Evolutionary conservation across 1,284 basidiomycete genomes (phyloP), one percentile per base, ranked within the genome.

Genomic region (Sporisorium scitamineum): DNA sequence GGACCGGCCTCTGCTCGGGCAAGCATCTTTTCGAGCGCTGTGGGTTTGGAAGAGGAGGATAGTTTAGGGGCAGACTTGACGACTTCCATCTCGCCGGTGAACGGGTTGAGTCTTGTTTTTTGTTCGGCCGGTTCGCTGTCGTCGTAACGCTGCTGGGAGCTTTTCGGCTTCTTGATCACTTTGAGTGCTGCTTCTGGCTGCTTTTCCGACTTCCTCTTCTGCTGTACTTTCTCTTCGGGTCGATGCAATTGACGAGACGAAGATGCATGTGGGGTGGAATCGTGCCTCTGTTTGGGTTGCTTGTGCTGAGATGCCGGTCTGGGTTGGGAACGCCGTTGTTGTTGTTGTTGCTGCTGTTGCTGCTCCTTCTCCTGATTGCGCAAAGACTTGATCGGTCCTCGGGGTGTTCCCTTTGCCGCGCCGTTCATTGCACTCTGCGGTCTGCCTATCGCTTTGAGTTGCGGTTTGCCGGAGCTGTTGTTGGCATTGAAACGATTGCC

Each of bases 21-120:
- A 2, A 78, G 61, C 63, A 75, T 68, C 67, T 66, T 75, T 24
- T 78, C 64, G 26, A 78, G 62, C 13, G 76, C 71, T 5, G 75
- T 67, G 5, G 55, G 62, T 54, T 65, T 76, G 29, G 20, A 20
- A 10, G 73, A 67, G 2, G 59, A 50, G 3, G 52, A 10, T 24
- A 54, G 64, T 7, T 29, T 61, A 11, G 29, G 31, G 1, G 54
- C 20, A 3, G 61, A 11, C 31, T 57, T 59, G 14, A 76, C 48
- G 3, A 29, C 10, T 27, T 76, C 73, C 32, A 62, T 50, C 13
- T 71, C 73, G 45, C 73, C 73, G 14, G 73, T 76, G 62, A 71
- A 76, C 1, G 73, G 73, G 42, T 76, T 76, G 42, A 76, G 51
- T 29, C 61, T 37, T 6, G 48, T 63, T 45, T 55, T 70, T 4